phyloP scores from a whole-genome alignment of 306 rosid genomes.

The Prunus mongolica region DNA sequence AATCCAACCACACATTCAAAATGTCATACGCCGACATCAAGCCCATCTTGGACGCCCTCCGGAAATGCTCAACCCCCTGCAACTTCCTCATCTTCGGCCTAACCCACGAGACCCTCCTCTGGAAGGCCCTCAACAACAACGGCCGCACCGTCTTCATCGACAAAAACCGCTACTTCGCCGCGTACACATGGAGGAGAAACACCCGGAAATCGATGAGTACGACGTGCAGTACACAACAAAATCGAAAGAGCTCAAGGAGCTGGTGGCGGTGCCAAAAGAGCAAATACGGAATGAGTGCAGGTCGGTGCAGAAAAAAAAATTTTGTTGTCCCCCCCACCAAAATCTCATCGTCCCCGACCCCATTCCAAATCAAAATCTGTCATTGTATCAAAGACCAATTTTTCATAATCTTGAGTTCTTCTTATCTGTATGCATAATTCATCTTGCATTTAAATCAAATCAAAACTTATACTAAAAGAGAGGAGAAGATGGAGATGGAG shows the following conservation, averaged over 20 bases:
- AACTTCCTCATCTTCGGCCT: constrained; percentile 83
- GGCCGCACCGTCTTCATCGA: constrained; percentile 91
- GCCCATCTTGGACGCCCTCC: constrained; percentile 72
- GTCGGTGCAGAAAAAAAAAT: constrained; percentile 64
- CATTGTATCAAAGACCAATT: no score
- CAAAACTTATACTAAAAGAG: no score
- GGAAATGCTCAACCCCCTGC: constrained; percentile 78
- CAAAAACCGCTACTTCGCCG: constrained; percentile 91
- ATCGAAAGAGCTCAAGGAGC: constrained; percentile 56
- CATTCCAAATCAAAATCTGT: no score
- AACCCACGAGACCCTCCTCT: constrained; percentile 78
- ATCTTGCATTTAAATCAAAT: no score
- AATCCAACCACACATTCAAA: constrained; percentile 72
- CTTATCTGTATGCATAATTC: no score
- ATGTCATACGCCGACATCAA: constrained; percentile 79
- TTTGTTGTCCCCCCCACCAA: no score
- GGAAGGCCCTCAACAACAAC: constrained; percentile 89
- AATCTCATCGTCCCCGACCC: no score
- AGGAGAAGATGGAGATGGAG: no score
- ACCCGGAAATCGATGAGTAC: constrained; percentile 88
- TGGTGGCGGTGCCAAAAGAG: constrained; percentile 54
- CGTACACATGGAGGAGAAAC: constrained; percentile 64
- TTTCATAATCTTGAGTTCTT: no score
- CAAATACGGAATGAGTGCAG: constrained; percentile 75
- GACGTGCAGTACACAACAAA: constrained; percentile 94